phyloP scores from a whole-genome alignment of 768 basidiomycete species.

The Cystobasidium tubakii region DNA sequence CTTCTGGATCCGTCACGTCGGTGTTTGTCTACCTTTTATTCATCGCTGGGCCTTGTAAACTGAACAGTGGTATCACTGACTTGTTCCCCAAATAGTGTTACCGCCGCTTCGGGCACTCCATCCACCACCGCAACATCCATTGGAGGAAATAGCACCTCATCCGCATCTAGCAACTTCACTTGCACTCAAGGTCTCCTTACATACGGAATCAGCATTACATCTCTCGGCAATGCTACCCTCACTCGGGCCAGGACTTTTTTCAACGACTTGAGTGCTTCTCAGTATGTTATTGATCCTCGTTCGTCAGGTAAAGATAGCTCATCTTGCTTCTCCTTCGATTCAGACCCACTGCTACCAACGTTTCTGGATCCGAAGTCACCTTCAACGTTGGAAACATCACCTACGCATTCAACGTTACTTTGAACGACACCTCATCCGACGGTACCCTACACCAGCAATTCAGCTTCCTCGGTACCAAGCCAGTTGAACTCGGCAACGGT shows the following conservation, averaged over 20 bases:
- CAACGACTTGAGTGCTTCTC: conserved; percentile 3
- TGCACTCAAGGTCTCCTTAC: conserved; percentile 27
- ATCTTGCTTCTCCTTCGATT: too few relatives aligned
- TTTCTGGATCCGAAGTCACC: background rate
- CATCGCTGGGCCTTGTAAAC: background rate
- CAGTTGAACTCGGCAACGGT: conserved; percentile 2
- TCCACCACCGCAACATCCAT: background rate
- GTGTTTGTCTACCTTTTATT: background rate
- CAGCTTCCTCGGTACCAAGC: background rate
- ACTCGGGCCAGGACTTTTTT: conserved; percentile 1
- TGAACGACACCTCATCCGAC: background rate
- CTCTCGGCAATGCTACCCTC: background rate
- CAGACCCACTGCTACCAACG: background rate
- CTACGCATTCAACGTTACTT: background rate
- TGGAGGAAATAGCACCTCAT: background rate
- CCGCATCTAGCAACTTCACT: conserved; percentile 14
- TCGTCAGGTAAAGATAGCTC: too few relatives aligned
- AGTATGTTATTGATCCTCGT: background rate
- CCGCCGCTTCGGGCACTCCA: conserved; percentile 16
- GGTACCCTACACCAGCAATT: conserved; percentile 28
- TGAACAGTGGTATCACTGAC: background rate
- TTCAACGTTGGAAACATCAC: conserved; percentile 7
- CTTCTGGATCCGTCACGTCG: conserved; percentile 27
- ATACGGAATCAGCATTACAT: conserved; percentile 21
- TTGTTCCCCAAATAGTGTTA: conserved; percentile 1